Evolutionary conservation across 73 alveolate species (phyloP).

Genomic region (Strombidium stylifer): DNA sequence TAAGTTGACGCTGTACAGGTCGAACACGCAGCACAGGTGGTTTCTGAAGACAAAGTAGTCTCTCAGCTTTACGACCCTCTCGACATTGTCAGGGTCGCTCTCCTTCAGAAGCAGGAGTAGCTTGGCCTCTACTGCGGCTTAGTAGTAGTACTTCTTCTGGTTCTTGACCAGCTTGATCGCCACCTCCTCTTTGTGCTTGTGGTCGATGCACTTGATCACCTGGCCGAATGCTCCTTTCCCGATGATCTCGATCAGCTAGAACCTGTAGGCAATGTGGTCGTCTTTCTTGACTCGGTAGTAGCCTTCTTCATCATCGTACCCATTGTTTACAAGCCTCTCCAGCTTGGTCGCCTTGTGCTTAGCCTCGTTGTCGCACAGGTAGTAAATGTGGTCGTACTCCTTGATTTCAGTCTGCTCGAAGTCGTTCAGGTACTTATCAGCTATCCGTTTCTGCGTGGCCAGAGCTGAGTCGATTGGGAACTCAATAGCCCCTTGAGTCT

Average conservation of each 20-base stretch:
- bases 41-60: conserved; percentile 65
- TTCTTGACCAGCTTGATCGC: conserved; percentile 83
- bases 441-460: neutral
- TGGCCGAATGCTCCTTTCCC: conserved; percentile 95
- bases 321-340: conserved; percentile 29
- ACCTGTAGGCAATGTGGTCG: conserved; percentile 76
- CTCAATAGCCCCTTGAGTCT: conserved; percentile 7
- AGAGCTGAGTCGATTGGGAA: neutral
- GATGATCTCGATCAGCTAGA: conserved; percentile 60
- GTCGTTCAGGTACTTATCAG: conserved; percentile 15
- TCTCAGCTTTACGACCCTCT: conserved; percentile 62
- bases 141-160: conserved; percentile 55
- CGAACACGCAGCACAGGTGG: conserved; percentile 75
- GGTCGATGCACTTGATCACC: conserved; percentile 84
- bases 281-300: conserved; percentile 69
- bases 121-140: conserved; percentile 80
- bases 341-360: conserved; percentile 21
- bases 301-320: conserved; percentile 74
- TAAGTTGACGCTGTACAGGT: conserved; percentile 63
- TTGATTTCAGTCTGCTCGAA: conserved; percentile 32
- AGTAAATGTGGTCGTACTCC: conserved; percentile 36
- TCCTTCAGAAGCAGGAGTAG: conserved; percentile 64
- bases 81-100: conserved; percentile 54
- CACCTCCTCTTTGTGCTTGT: conserved; percentile 72
- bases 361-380: conserved; percentile 12